These are phyloP conservation scores for Mycena alexandri DNA, from an alignment of 768 basidiomycete genomes.

Conservation along the genomic window DNA sequence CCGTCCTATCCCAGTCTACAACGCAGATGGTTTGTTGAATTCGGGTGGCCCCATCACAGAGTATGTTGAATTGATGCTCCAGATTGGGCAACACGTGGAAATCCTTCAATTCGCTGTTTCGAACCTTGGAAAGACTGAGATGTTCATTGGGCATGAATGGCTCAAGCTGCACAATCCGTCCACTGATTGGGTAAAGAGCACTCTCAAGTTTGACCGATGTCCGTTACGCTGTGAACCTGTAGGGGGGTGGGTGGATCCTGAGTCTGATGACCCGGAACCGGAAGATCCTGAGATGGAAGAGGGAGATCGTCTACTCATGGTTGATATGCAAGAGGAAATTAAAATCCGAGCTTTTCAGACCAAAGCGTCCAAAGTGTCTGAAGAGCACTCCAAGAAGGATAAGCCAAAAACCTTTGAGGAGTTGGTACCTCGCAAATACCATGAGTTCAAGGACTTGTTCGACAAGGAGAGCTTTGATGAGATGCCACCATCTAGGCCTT, in stretches of 20 bases:
- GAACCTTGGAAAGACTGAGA: not conserved
- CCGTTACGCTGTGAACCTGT: not conserved
- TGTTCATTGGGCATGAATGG: conserved; percentile 6
- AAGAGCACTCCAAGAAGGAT: not conserved
- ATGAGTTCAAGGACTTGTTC: too few species aligned
- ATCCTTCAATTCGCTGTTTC: not conserved
- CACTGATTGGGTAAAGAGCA: not conserved
- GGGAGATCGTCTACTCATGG: too few species aligned
- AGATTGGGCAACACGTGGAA: conserved; percentile 1
- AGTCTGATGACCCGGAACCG: not conserved
- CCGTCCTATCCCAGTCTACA: too few species aligned
- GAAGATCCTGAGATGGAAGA: too few species aligned
- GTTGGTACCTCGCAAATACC: not conserved
- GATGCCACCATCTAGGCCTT: too few species aligned
- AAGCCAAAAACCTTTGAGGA: not conserved
- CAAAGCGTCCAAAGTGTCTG: too few species aligned
- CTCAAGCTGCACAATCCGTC: conserved; percentile 7
- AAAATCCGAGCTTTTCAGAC: too few species aligned
- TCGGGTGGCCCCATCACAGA: not conserved
- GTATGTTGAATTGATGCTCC: not conserved
- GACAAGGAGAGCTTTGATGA: too few species aligned
- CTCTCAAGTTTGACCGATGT: not conserved
- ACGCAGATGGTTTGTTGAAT: too few species aligned
- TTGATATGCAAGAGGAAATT: too few species aligned
- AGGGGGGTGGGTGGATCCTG: conserved; percentile 11